Evolutionary conservation across 495 filamentous ascomycete species (phyloP), one percentile per base, ranked within the genome.

Genomic region (Letharia lupina): DNA sequence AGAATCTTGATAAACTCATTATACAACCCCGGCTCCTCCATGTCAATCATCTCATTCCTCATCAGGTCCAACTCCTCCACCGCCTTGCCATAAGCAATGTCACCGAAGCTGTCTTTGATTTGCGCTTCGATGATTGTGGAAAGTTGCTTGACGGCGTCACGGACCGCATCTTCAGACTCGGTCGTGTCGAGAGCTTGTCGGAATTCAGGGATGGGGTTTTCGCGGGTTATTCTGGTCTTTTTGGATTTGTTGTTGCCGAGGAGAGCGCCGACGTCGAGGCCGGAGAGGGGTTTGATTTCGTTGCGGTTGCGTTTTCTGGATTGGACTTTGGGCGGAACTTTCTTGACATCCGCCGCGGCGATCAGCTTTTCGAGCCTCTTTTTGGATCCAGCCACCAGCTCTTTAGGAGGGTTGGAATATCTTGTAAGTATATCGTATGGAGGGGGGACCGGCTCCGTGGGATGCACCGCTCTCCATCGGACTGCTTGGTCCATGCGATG

Each of bases 151-250:
- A 83, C 83, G 1, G 90, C 89, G 59, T 87, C 84, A 64, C 84
- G 80, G 35, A 95, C 80, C 6, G 78, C 81, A 20, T 81, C 78
- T 20, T 87, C 77, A 41, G 86, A 84, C 18, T 86, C 83, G 3
- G 89, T 82, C 1, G 77, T 75, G 0, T 81, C 80, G 20, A 98
- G 79, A 31, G 85, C 83, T 76, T 93, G 91, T 71, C 91, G 95
- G 83, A 97, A 98, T 62, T 93, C 89, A 0, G 95, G 92, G 57
- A 99, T 89, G 7, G 91, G 85, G 70, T 99, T 98, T 35, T 86
- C 79, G 1, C 83, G 70, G 4, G 87, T 88, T 62, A 99, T 92
- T 65, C 83, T 87, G 48, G 77, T 71, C 13, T 78, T 82, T 68
- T 86, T 86, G 45, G 62, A 52, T 70, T 85, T 77, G 74, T 77